phyloP scores from a whole-genome alignment of 805 yeast species.

The Ogataea paradorogensis region DNA sequence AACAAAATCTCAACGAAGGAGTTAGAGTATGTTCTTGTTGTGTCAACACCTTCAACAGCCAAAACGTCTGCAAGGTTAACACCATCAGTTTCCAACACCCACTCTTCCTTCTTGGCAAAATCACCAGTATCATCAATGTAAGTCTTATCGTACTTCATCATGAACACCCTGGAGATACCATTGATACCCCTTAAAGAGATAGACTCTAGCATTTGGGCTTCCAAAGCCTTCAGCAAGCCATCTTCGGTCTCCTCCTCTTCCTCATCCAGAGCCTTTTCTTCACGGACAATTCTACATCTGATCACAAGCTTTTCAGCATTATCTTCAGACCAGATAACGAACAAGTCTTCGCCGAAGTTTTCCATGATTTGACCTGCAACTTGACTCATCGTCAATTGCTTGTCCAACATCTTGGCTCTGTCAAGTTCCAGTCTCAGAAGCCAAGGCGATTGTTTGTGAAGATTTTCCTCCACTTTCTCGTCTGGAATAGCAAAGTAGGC shows the following conservation, averaged over 20 bases:
- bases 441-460: conserved; percentile 98
- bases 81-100: conserved; percentile 99
- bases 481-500: conserved; percentile 97
- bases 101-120: conserved; percentile 83
- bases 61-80: conserved; percentile 92
- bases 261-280: conserved; percentile 88
- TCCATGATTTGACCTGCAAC: conserved; percentile 94
- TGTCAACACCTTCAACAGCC: conserved; percentile 92
- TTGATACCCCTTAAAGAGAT: conserved; percentile 95
- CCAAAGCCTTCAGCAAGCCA: conserved; percentile 90
- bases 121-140: conserved; percentile 81
- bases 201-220: conserved; percentile 92
- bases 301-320: conserved; percentile 94
- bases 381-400: conserved; percentile 96
- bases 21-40: conserved; percentile 87
- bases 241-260: conserved; percentile 97
- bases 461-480: conserved; percentile 90
- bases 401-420: conserved; percentile 98
- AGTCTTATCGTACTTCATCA: conserved; percentile 80
- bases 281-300: conserved; percentile 98
- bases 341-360: conserved; percentile 90
- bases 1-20: conserved; percentile 94
- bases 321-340: conserved; percentile 99
- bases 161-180: conserved; percentile 85
- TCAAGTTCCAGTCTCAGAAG: conserved; percentile 91